A percentile compares a stretch with the other conserved stretches of the same genome.
Evolutionary conservation across 2,329 filamentous ascomycete species (phyloP).

Genomic region (Helotiales sp.): DNA sequence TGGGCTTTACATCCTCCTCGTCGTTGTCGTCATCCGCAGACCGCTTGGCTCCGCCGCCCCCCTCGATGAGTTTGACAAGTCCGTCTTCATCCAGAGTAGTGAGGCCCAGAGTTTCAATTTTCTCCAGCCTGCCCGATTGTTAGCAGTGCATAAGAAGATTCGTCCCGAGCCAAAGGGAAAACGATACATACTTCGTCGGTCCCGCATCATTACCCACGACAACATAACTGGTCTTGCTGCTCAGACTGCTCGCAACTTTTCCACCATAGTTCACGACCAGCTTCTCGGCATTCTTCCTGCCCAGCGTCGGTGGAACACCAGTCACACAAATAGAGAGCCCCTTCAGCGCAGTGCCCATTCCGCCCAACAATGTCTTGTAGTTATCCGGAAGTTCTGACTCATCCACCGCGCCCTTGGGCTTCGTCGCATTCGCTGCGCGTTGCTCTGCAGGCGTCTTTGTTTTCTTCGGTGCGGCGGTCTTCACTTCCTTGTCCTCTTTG

Average conservation of each 20-base stretch:
- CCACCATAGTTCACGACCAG: slow-evolving; percentile 33
- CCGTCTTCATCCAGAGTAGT: slow-evolving; percentile 30
- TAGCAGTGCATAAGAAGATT: neutral
- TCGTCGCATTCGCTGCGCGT: slow-evolving; percentile 31
- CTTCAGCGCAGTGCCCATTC: slow-evolving; percentile 20
- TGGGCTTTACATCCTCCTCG: slow-evolving; percentile 28
- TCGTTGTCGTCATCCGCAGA: slow-evolving; percentile 18
- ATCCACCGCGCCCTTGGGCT: slow-evolving; percentile 16
- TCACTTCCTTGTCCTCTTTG: slow-evolving; percentile 9
- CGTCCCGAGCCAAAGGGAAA: neutral
- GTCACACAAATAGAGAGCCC: slow-evolving; percentile 32
- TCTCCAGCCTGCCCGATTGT: slow-evolving; percentile 22
- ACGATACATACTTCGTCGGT: slow-evolving; percentile 31
- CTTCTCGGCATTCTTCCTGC: slow-evolving; percentile 32
- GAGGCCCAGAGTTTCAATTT: slow-evolving; percentile 30
- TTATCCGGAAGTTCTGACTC: slow-evolving; percentile 29
- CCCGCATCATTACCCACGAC: slow-evolving; percentile 36
- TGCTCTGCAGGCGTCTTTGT: slow-evolving; percentile 35
- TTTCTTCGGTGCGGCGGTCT: slow-evolving; percentile 27
- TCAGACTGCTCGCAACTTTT: slow-evolving; percentile 32
- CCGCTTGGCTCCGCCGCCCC: slow-evolving; percentile 19
- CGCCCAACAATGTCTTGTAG: slow-evolving; percentile 24
- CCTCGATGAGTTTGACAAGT: slow-evolving; percentile 31
- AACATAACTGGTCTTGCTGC: slow-evolving; percentile 34
- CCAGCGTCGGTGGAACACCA: slow-evolving; percentile 32